Evolutionary conservation across 2,329 filamentous ascomycete genomes (phyloP).

Genomic region (Hortaea sp.): DNA sequence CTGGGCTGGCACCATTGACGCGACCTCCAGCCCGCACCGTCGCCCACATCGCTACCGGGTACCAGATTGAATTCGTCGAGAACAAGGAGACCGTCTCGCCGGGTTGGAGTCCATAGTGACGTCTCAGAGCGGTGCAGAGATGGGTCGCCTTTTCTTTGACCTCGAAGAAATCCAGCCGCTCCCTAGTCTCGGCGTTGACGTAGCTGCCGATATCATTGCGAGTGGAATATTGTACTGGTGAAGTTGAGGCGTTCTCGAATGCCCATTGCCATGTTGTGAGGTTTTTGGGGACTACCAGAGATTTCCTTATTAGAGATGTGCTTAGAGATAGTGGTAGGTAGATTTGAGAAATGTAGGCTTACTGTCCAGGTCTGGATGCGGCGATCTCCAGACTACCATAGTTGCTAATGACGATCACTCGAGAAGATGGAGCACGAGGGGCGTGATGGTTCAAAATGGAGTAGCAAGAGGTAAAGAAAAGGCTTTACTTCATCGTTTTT

Average conservation of each 20-base stretch:
- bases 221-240: constrained; percentile 32
- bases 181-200: constrained; percentile 48
- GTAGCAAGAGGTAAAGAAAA: too few relatives aligned
- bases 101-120: constrained; percentile 40
- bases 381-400: constrained; percentile 23
- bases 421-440: too few relatives aligned
- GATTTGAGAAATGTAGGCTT: constrained; percentile 1
- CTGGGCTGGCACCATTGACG: constrained; percentile 52
- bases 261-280: constrained; percentile 52
- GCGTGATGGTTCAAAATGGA: too few relatives aligned
- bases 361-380: constrained; percentile 35
- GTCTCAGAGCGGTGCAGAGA: constrained; percentile 50
- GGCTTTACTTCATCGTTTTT: too few relatives aligned
- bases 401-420: not conserved
- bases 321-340: too few relatives aligned
- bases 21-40: constrained; percentile 41
- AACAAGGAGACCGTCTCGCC: constrained; percentile 51
- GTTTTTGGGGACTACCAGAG: constrained; percentile 38
- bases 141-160: constrained; percentile 47
- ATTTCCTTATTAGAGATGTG: too few relatives aligned
- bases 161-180: constrained; percentile 45
- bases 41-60: constrained; percentile 52
- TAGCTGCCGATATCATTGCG: constrained; percentile 36
- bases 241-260: constrained; percentile 44
- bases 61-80: constrained; percentile 55